Conservation (phyloP, 805 yeast species). For the Teunomyces pallodes region DNA sequence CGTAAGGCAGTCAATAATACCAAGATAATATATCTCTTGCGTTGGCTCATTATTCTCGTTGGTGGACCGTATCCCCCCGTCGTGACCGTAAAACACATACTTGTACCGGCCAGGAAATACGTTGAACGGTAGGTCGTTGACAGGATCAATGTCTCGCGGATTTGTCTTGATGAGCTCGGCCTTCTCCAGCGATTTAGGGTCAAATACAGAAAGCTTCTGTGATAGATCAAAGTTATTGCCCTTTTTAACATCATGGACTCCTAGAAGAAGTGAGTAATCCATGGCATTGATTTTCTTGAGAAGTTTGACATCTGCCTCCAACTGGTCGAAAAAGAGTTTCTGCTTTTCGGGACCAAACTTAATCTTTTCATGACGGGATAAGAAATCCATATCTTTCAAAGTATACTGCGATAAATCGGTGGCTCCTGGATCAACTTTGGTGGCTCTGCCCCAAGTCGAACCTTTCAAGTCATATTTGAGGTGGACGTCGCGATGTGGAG, state of each 20-base stretch:
- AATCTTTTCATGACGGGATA: constrained; percentile 62
- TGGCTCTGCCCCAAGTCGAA: constrained; percentile 78
- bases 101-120: constrained; percentile 49
- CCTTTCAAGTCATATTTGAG: constrained; percentile 90
- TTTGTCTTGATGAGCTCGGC: constrained; percentile 44
- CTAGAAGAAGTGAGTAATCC: constrained; percentile 92
- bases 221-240: constrained; percentile 44
- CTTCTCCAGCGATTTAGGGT: constrained; percentile 39
- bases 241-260: constrained; percentile 72
- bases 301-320: constrained; percentile 70
- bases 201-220: constrained; percentile 44
- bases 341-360: constrained; percentile 72
- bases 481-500: constrained; percentile 87
- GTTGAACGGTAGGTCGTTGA: constrained; percentile 40
- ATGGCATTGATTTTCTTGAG: constrained; percentile 77
- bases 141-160: constrained; percentile 42
- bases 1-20: constrained; percentile 92
- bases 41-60: constrained; percentile 59
- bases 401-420: constrained; percentile 43
- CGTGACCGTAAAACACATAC: constrained; percentile 67
- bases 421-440: constrained; percentile 31
- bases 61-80: constrained; percentile 82
- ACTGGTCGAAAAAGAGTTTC: constrained; percentile 60
- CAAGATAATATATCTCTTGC: constrained; percentile 78
- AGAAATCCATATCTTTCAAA: constrained; percentile 86